phyloP scores from a whole-genome alignment of 192 early-diverging fungal genomes.

The Rhizoclosmatium globosum region DNA sequence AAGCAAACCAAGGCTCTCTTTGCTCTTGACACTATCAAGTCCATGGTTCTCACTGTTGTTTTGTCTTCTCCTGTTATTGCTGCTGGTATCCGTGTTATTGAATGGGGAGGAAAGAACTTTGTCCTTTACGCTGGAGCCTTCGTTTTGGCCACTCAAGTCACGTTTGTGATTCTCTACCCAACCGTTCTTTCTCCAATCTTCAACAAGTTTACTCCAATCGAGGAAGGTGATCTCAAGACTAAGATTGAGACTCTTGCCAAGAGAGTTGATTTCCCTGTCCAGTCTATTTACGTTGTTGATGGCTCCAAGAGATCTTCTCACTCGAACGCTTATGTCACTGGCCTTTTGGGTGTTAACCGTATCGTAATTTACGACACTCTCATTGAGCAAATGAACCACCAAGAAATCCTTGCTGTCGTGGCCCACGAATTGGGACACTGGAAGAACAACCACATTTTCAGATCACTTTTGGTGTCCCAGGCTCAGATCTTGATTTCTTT shows the following conservation, averaged over 20 bases:
- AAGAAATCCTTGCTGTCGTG: constrained; percentile 92
- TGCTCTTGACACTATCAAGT: constrained; percentile 81
- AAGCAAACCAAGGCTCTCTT: constrained; percentile 86
- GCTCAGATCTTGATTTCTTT: constrained; percentile 75
- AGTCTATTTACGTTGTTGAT: constrained; percentile 94
- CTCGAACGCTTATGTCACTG: constrained; percentile 97
- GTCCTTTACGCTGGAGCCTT: constrained; percentile 93
- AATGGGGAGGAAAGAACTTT: constrained; percentile 82
- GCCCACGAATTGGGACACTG: constrained; percentile 98
- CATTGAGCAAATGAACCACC: constrained; percentile 80
- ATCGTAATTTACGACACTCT: constrained; percentile 97
- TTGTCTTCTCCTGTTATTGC: constrained; percentile 84
- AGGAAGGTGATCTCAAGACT: constrained; percentile 81
- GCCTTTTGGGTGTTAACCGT: constrained; percentile 93
- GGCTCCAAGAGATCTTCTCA: constrained; percentile 88
- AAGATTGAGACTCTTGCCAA: constrained; percentile 85
- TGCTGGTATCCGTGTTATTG: constrained; percentile 78
- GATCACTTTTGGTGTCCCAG: constrained; percentile 76
- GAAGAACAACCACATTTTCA: constrained; percentile 84
- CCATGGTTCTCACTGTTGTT: constrained; percentile 66
- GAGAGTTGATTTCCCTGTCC: constrained; percentile 88
- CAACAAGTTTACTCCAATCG: constrained; percentile 92
- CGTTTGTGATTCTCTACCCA: constrained; percentile 78
- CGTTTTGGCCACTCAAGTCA: constrained; percentile 68
- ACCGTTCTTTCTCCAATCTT: constrained; percentile 98